Conservation (phyloP, 139 green algal genomes). For the Coccomyxa sp. region DNA sequence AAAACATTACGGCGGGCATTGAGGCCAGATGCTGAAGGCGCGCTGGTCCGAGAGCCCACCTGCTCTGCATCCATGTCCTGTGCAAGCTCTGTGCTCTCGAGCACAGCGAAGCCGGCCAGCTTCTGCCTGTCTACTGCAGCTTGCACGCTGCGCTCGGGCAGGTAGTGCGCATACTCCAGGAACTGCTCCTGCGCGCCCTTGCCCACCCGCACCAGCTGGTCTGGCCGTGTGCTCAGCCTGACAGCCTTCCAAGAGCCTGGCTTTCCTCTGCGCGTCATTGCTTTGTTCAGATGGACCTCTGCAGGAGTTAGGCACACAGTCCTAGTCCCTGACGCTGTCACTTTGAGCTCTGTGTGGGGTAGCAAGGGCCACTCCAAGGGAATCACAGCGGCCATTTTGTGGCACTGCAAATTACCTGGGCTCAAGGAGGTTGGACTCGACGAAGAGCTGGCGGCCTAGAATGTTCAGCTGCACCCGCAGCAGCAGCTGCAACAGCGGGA, state of each 20-base stretch:
- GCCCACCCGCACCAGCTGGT: neutral
- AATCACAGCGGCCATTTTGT: too few species aligned
- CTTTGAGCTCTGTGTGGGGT: too few species aligned
- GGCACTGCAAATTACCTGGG: too few species aligned
- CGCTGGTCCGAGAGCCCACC: too few species aligned
- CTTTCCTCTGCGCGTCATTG: neutral
- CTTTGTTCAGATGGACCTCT: too few species aligned
- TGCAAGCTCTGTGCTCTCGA: constrained; percentile 18
- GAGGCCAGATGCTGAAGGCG: too few species aligned
- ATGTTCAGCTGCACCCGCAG: constrained; percentile 77
- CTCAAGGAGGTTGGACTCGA: constrained; percentile 50
- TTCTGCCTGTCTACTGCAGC: constrained; percentile 13
- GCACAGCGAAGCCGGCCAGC: neutral
- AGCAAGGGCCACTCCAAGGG: too few species aligned
- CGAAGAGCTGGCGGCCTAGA: constrained; percentile 66
- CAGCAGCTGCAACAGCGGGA: constrained; percentile 66
- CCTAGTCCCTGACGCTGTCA: too few species aligned
- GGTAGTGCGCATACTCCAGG: constrained; percentile 39
- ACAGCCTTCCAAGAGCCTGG: neutral
- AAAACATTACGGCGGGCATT: too few species aligned
- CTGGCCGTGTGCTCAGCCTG: neutral
- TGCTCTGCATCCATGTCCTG: constrained; percentile 8
- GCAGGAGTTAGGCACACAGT: too few species aligned
- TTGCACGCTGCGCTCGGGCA: constrained; percentile 23
- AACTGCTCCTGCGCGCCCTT: constrained; percentile 37